Evolutionary conservation across 768 basidiomycete species (phyloP).

Genomic region (Suillus americanus): DNA sequence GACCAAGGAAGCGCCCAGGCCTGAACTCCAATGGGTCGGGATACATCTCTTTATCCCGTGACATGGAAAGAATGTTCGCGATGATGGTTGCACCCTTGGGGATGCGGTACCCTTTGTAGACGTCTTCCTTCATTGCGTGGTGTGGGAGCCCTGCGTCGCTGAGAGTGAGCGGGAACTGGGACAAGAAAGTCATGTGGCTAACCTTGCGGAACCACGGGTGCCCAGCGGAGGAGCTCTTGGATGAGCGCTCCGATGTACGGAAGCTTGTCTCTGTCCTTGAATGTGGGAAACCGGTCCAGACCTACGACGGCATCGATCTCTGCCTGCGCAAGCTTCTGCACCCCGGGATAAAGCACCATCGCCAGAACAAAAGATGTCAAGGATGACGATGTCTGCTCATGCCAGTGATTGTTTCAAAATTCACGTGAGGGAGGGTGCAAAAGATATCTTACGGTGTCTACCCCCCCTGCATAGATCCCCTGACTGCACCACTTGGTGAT

Average conservation of each 20-base stretch:
- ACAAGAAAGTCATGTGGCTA: neutral
- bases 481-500: constrained; percentile 14
- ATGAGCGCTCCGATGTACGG: constrained; percentile 27
- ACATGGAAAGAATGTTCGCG: neutral
- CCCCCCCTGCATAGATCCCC: constrained; percentile 18
- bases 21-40: constrained; percentile 50
- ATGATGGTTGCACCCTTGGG: neutral
- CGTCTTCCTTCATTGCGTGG: constrained; percentile 10
- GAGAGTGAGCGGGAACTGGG: neutral
- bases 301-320: constrained; percentile 30
- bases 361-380: constrained; percentile 18
- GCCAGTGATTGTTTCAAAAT: neutral
- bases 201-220: constrained; percentile 12
- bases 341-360: constrained; percentile 27
- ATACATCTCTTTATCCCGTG: constrained; percentile 28
- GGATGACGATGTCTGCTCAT: neutral
- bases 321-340: constrained; percentile 24
- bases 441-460: constrained; percentile 22
- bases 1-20: constrained; percentile 43
- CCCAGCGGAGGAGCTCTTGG: constrained; percentile 24
- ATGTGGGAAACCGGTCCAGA: constrained; percentile 18
- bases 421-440: neutral
- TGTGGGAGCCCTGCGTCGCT: neutral
- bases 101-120: constrained; percentile 16
- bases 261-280: constrained; percentile 21